Base-by-base conservation (phyloP, 768 basidiomycete genomes). In the Ramaria rubella region DNA sequence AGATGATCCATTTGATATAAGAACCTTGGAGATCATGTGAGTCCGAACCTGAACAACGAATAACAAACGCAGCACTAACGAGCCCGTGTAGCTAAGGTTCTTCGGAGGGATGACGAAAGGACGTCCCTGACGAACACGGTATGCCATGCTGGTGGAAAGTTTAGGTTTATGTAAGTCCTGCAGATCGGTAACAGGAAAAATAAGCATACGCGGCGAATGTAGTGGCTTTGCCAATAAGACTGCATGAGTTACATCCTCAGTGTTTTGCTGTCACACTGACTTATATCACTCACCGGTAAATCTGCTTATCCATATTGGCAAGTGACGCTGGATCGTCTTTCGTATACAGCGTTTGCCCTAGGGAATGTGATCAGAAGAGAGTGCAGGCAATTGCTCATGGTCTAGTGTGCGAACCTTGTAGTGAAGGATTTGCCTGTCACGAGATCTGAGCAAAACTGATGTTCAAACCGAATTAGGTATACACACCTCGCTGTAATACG, bases 1-100 rank as follows among this genome's bases (percentile, higher is more conserved):
- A 90, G 74, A 64, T 92, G 83, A 61, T 94, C 92, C 77, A 94
- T 86, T 72, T 93, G 88, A 71, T 92, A 95, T 49, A 95, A 69
- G 76, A 94, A 95, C 6, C 86, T 89, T 9, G 33, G 30, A 34
- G 38, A 57, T 17, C 19, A 6, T 45, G 4, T 24, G 5, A 8
- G 23, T 33, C n/a, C 23, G 12, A 6, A 33, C 8, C 61, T 60
- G 36, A 40, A 26, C 46, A 51, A 23, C 44, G 44, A 33, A 8
- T 23, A 3, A 26, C 14, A 23, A 26, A 3, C 26, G 15, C 29
- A 26, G 19, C 9, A 75, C 82, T 63, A 64, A 88, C 87, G 87
- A 87, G 68, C 83, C 90, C 3, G 91, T 82, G 62, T 94, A 94
- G 64, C 83, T 87, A 51, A 93, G 76, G 0, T 87, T 88, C 1